Conservation (phyloP, 2,329 filamentous ascomycete genomes). For the Exophiala alcalophila region DNA sequence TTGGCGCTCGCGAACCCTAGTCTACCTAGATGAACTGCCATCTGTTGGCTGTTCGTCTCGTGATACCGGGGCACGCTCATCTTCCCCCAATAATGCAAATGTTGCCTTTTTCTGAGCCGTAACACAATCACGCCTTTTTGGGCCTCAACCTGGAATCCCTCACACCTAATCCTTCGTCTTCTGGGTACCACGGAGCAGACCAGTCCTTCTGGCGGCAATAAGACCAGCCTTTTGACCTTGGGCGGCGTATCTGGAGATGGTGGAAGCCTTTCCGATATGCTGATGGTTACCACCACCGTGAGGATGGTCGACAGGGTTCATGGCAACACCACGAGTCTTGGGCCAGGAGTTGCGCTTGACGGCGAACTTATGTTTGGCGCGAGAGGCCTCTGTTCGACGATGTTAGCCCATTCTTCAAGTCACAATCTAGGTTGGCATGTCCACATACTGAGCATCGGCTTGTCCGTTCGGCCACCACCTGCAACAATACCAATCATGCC, state of each 20-base stretch:
- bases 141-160: slow-evolving; percentile 9
- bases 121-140: slow-evolving; percentile 22
- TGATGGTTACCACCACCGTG: slow-evolving; percentile 99
- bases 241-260: slow-evolving; percentile 95
- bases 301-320: slow-evolving; percentile 99
- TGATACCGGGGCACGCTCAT: slow-evolving; percentile 4
- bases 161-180: slow-evolving; percentile 91
- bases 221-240: slow-evolving; percentile 99
- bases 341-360: slow-evolving; percentile 99
- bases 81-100: slow-evolving; percentile 1
- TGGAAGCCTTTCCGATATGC: slow-evolving; percentile 99
- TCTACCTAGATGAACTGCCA: not conserved
- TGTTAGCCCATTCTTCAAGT: slow-evolving; percentile 36
- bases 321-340: slow-evolving; percentile 99
- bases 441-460: slow-evolving; percentile 82
- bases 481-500: slow-evolving; percentile 99
- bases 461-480: slow-evolving; percentile 99
- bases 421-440: slow-evolving; percentile 2
- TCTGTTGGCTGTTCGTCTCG: slow-evolving; percentile 1
- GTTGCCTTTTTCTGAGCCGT: slow-evolving; percentile 6
- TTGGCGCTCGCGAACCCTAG: slow-evolving; percentile 1
- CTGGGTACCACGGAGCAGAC: slow-evolving; percentile 99
- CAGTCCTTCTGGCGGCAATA: slow-evolving; percentile 98
- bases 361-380: slow-evolving; percentile 99
- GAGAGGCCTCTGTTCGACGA: slow-evolving; percentile 77